Evolutionary conservation across 2,329 filamentous ascomycete genomes (phyloP), one percentile per base, ranked within the genome.

Genomic region (Hypoxylon sp.): DNA sequence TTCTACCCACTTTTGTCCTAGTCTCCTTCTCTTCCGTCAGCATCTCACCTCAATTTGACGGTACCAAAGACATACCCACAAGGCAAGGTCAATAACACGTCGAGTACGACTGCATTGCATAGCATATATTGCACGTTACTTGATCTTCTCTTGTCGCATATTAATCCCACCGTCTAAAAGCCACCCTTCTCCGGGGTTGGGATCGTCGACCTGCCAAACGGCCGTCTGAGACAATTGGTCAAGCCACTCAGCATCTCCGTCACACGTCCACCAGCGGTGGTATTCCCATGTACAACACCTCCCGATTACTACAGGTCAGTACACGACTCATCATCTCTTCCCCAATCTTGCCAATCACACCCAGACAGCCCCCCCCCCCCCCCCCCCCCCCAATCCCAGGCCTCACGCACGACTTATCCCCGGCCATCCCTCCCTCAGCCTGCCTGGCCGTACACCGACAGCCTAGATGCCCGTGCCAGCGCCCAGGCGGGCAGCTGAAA

Each of bases 121-220:
- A 59, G 59, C 62, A 64, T 60, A 47, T 35, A 15, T 55, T 62
- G 62, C 62, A 64, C 48, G 58, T 64, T 59, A 55, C 52, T 59
- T 58, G 31, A 56, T 59, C 52, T 52, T 48, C 41, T n/a, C 52
- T 53, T 59, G 49, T 52, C 48, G 51, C 55, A 56, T 59, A 62
- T 59, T 62, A 64, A 62, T 62, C 50, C 55, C 21, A 50, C 54
- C 45, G 56, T 56, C 40, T 61, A 63, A 56, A 50, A 58, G 48
- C 49, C 40, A 60, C 52, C 48, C 57, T 56, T 42, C 37, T 60
- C 23, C 11, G 46, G 23, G 47, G 48, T 47, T 57, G 47, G 53
- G 57, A 63, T 60, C 50, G 58, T 53, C 37, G 48, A 53, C 35
- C 58, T 45, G 48, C 53, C 45, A 51, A 48, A 51, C 45, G 38